Percentiles rank a stretch among this genome's conserved stretches.
These are phyloP conservation scores for Blastocystis sp. DNA, from an alignment of 352 stramenopile genomes.

Conservation along the genomic window DNA sequence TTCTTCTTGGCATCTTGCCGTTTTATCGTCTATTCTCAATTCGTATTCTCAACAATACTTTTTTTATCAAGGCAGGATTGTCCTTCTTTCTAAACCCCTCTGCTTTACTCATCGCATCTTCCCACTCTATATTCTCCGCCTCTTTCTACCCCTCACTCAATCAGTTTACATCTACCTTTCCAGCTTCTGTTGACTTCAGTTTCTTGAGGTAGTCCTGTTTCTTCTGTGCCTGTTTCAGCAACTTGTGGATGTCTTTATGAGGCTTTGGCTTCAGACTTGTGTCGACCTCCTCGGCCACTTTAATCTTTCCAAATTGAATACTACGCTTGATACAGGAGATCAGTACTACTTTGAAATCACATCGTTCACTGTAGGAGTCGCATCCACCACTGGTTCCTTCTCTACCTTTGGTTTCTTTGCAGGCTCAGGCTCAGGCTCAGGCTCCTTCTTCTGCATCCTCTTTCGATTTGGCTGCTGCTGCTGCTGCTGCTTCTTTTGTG, in stretches of 20 bases:
- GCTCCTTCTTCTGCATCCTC: not conserved
- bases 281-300: not conserved
- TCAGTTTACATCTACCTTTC: not conserved
- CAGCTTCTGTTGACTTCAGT: conserved; percentile 17
- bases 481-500: not conserved
- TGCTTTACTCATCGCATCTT: conserved; percentile 16
- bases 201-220: conserved; percentile 55
- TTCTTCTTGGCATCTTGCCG: conserved; percentile 50
- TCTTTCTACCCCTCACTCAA: conserved; percentile 2
- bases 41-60: not conserved
- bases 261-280: conserved; percentile 28
- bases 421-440: not conserved
- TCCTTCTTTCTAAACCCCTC: conserved; percentile 40
- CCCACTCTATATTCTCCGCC: not conserved
- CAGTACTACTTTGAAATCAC: conserved; percentile 42
- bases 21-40: conserved; percentile 46
- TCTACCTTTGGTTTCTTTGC: not conserved
- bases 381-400: not conserved
- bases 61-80: conserved; percentile 40
- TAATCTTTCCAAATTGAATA: conserved; percentile 52
- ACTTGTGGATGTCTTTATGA: conserved; percentile 53
- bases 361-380: not conserved
- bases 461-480: not conserved
- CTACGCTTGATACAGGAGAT: not conserved
- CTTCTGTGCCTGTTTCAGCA: conserved; percentile 45